Conservation (phyloP, 805 yeast genomes). For the Metschnikowia santaceciliae region DNA sequence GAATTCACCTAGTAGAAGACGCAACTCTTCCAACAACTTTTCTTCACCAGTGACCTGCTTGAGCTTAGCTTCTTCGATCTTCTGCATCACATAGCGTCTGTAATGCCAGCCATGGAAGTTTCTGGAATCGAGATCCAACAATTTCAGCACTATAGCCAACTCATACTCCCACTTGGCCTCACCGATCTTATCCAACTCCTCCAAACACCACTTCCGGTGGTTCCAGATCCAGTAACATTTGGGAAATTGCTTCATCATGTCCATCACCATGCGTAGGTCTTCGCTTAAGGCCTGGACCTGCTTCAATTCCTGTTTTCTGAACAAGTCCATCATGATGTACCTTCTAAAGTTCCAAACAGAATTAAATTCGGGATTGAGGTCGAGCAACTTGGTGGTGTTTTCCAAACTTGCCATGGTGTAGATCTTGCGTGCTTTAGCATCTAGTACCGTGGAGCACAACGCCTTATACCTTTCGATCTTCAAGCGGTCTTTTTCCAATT, state of each 20-base stretch:
- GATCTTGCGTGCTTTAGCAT: slow-evolving; percentile 15
- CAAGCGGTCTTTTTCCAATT: slow-evolving; percentile 52
- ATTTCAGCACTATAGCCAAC: slow-evolving; percentile 60
- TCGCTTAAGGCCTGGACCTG: slow-evolving; percentile 29
- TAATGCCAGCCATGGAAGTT: slow-evolving; percentile 97
- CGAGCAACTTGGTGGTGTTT: slow-evolving; percentile 54
- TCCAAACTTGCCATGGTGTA: slow-evolving; percentile 39
- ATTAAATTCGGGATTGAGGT: slow-evolving; percentile 79
- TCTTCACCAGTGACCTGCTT: slow-evolving; percentile 1
- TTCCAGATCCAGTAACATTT: slow-evolving; percentile 98
- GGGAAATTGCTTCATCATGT: slow-evolving; percentile 61
- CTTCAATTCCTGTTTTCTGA: slow-evolving; percentile 13
- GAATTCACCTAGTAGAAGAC: slow-evolving; percentile 49
- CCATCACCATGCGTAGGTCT: slow-evolving; percentile 62
- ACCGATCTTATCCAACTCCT: slow-evolving; percentile 40
- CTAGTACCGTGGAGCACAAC: slow-evolving; percentile 44
- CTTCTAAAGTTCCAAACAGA: slow-evolving; percentile 88
- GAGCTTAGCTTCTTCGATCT: slow-evolving; percentile 24
- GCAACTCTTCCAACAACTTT: neutral
- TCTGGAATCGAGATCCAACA: slow-evolving; percentile 70
- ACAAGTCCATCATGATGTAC: slow-evolving; percentile 49
- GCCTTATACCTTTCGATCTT: slow-evolving; percentile 55
- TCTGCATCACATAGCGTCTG: slow-evolving; percentile 63
- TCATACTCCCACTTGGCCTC: slow-evolving; percentile 67
- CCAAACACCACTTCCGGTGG: slow-evolving; percentile 80